Evolutionary conservation across 345 rosid genomes (phyloP), one percentile per base, ranked within the genome.

Genomic region (Viola odorata): DNA sequence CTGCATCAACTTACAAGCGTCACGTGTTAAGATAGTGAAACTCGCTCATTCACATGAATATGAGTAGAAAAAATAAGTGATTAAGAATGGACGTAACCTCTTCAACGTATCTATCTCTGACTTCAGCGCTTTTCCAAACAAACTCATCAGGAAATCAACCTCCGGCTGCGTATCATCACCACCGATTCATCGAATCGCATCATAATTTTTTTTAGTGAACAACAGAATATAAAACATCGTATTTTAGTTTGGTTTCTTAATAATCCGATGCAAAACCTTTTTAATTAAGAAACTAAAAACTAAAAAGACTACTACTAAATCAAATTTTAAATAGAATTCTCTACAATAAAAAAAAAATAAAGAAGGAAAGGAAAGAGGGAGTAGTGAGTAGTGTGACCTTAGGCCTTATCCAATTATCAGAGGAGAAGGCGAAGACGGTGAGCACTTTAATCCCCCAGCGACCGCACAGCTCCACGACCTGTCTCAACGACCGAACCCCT

Each of bases 331-430:
- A 8, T 5, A 7, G 14, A 16, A 23, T 23, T 50, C 37, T 7
- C 36, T 3, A 16, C 53, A 7, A 16, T 6, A 50, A 16, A 7
- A 50, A 9, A 1, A 1, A 12, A 15, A 32, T n/a, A n/a, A 14
- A 23, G 38, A 54, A 41, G 13, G 32, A 38, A 16, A 14, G 45
- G 38, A n/a, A n/a, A n/a, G n/a, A 50, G 8, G 15, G 1, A 23
- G 32, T 23, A 6, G 42, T 11, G 11, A 36, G 4, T 8, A 56
- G 45, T n/a, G 66, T 51, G 11, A 81, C 95, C 86, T 69, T 70
- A 7, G 97, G 92, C 68, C 97, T 82, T 66, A 73, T 61, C 92
- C 95, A 85, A 37, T 89, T 89, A 64, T 89, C 96, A 3, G 73
- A 17, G 50, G 91, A 86, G 69, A 89, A 89, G n/a, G 91, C 95